Conservation (phyloP, 169 alveolate species). For the Plasmodium coatneyi region DNA sequence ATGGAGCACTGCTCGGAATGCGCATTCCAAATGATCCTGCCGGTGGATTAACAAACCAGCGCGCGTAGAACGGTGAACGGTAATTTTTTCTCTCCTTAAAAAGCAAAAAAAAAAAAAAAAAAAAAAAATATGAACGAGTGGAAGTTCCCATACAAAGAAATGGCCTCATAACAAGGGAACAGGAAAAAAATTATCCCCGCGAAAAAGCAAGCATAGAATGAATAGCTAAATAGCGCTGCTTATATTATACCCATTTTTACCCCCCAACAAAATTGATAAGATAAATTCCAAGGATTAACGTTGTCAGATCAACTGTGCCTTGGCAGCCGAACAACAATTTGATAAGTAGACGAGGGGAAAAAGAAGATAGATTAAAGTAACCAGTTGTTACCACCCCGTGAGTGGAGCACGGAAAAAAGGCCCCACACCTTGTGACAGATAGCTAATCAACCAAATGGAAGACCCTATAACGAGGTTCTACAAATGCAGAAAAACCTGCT, state of each 20-base stretch:
- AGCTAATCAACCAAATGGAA: conserved; percentile 82
- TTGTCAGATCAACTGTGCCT: neutral
- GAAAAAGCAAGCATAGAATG: neutral
- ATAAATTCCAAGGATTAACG: neutral
- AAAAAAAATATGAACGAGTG: neutral
- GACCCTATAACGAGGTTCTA: conserved; percentile 89
- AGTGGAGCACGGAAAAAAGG: neutral
- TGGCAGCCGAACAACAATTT: neutral
- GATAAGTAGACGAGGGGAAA: neutral
- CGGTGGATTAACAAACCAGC: neutral
- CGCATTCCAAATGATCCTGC: neutral
- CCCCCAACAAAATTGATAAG: neutral
- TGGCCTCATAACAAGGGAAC: neutral
- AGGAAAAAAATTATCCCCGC: neutral
- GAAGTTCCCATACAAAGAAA: neutral
- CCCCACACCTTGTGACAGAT: neutral
- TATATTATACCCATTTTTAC: neutral
- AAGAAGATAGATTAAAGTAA: neutral
- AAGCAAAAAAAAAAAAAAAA: too few relatives aligned
- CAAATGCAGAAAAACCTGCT: conserved; percentile 91
- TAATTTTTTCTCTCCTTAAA: too few relatives aligned
- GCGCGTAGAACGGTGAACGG: neutral
- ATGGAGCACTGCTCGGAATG: neutral
- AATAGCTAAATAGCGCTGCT: neutral
- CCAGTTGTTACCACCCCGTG: neutral